phyloP scores from a whole-genome alignment of 1,139 yeast genomes.

The Zhuliangozyma blackwelliae region DNA sequence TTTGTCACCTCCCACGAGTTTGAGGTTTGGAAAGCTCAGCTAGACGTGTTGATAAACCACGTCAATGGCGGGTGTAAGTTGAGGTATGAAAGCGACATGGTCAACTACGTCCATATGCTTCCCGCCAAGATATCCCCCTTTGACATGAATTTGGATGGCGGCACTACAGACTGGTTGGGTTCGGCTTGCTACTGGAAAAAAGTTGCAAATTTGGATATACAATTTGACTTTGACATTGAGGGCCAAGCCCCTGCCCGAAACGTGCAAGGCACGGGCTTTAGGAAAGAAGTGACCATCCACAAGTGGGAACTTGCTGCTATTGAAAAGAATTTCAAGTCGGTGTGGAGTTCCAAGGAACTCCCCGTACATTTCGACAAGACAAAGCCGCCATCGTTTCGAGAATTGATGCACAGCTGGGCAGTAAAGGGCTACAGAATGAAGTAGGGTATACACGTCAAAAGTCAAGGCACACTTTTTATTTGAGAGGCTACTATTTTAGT shows the following conservation, averaged over 20 bases:
- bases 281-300: too few species aligned
- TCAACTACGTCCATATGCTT: conserved; percentile 6
- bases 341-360: background rate
- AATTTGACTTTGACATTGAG: background rate
- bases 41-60: conserved; percentile 27
- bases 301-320: background rate
- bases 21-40: conserved; percentile 36
- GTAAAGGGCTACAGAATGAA: background rate
- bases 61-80: conserved; percentile 39
- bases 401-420: too few species aligned
- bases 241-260: too few species aligned
- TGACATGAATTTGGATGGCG: conserved; percentile 10
- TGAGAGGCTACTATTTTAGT: conserved; percentile 12
- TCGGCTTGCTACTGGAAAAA: conserved; percentile 15
- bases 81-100: background rate
- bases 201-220: background rate
- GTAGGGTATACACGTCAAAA: background rate
- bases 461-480: too few species aligned
- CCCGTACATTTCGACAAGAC: background rate
- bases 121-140: conserved; percentile 15
- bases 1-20: conserved; percentile 31
- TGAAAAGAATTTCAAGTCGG: background rate
- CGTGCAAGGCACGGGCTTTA: too few species aligned
- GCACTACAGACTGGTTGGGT: conserved; percentile 1
- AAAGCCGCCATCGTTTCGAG: too few species aligned